Percentiles rank a stretch among this genome's conserved stretches.
These are phyloP conservation scores for Talaromyces thailandensis DNA, from an alignment of 495 filamentous ascomycete species.

Conservation along the genomic window DNA sequence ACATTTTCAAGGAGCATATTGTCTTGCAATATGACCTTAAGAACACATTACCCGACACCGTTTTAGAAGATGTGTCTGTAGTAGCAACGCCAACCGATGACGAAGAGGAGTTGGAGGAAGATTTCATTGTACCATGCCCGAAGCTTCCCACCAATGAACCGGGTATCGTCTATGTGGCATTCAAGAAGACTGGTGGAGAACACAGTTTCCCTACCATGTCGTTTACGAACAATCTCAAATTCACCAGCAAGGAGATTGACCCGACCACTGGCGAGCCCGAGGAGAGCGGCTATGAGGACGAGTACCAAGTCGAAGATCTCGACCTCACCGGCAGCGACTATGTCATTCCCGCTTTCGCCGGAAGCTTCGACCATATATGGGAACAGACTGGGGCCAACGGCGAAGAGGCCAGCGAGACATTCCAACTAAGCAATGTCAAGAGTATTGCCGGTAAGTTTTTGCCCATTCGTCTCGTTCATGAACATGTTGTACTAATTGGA, in stretches of 20 bases:
- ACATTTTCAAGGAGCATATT: slow-evolving; percentile 93
- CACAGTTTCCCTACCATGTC: slow-evolving; percentile 58
- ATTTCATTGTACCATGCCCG: slow-evolving; percentile 85
- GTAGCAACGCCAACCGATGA: slow-evolving; percentile 77
- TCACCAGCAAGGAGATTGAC: slow-evolving; percentile 96
- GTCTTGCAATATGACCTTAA: slow-evolving; percentile 97
- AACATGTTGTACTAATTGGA: slow-evolving; percentile 27
- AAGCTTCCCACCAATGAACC: slow-evolving; percentile 73
- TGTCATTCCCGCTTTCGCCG: slow-evolving; percentile 82
- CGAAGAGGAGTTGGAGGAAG: slow-evolving; percentile 63
- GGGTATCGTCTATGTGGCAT: slow-evolving; percentile 90
- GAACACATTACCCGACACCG: slow-evolving; percentile 86
- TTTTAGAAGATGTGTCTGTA: slow-evolving; percentile 86
- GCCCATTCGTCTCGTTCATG: neutral
- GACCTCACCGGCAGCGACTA: slow-evolving; percentile 90
- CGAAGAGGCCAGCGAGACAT: slow-evolving; percentile 84
- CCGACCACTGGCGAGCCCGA: slow-evolving; percentile 90
- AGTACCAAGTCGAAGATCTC: slow-evolving; percentile 93
- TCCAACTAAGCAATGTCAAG: slow-evolving; percentile 83
- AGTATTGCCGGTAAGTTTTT: slow-evolving; percentile 71
- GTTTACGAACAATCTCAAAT: slow-evolving; percentile 91
- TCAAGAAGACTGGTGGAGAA: slow-evolving; percentile 72
- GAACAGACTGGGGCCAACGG: slow-evolving; percentile 82
- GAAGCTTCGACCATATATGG: slow-evolving; percentile 96
- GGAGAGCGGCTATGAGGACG: slow-evolving; percentile 87